phyloP scores from a whole-genome alignment of 73 alveolate species.

The Paramecium tetraurelia region DNA sequence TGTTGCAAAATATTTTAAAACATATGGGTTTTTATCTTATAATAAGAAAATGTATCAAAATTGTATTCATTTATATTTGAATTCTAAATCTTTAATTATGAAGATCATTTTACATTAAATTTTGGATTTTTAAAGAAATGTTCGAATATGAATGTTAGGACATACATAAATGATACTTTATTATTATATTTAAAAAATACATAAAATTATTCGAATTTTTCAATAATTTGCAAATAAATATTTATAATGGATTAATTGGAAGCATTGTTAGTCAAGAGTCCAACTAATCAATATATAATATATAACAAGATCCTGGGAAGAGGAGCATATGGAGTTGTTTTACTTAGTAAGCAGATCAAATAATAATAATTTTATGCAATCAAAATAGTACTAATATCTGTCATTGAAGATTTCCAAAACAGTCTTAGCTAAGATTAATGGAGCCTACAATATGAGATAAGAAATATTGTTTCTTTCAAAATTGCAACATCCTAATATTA shows the following conservation, averaged over 20 bases:
- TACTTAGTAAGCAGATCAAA: background rate
- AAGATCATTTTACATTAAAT: background rate
- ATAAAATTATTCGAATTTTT: background rate
- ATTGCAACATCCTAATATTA: background rate
- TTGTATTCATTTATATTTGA: too few species aligned
- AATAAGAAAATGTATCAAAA: too few species aligned
- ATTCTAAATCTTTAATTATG: background rate
- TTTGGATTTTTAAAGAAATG: background rate
- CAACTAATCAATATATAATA: background rate
- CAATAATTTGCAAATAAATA: background rate
- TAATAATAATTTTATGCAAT: background rate
- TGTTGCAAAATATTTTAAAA: too few species aligned
- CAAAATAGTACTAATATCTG: background rate
- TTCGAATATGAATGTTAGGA: background rate
- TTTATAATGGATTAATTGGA: background rate
- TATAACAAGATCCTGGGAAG: constrained; percentile 7
- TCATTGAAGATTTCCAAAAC: background rate
- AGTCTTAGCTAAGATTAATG: background rate
- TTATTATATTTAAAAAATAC: background rate
- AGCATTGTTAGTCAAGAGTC: constrained; percentile 1
- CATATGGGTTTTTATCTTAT: too few species aligned
- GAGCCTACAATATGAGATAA: constrained; percentile 15
- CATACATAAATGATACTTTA: background rate
- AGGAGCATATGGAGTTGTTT: constrained; percentile 45
- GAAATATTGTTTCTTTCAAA: background rate